Evolutionary conservation across 116 monocot genomes (phyloP), one percentile per base, ranked within the genome.

Genomic region (Posidonia oceanica): DNA sequence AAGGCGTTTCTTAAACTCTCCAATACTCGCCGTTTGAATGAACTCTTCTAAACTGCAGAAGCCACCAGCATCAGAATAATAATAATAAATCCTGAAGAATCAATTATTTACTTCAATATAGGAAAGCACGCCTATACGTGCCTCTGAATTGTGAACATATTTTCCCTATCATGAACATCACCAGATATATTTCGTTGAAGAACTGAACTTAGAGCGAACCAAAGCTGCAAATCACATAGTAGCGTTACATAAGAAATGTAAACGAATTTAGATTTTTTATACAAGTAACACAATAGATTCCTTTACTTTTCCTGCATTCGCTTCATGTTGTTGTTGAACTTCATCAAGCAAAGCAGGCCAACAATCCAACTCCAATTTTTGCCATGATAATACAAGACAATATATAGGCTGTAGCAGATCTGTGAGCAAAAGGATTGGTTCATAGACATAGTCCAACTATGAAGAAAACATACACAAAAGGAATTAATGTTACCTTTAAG

Each of bases 321-420:
- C 54, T 18, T 83, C 81, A 83, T 88, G 75, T 51, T 84, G 82
- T 40, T 83, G 70, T 63, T 74, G 63, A 69, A 90, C 83, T 66
- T 55, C 86, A 66, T 85, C 80, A 75, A 98, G 87, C 63, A 98
- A 76, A 67, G 65, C 36, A 81, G 88, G 84, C 98, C 98, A 98
- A 53, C 79, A 85, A 7, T 88, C 86, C 52, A 93, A 61, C 68
- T 93, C 98, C 61, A 84, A 75, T 69, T 80, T 98, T 84, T 98
- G 98, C 98, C 93, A 98, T 67, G 80, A 78, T 36, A 73, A 75
- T 36, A 93, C 72, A 52, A 86, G 55, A 54, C 40, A 58, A 71
- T 73, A 79, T 68, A 89, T 64, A 63, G 79, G 85, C 71, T 75
- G 80, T 13, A 96, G 74, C 44, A 76, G 70, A 67, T 84, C 96